Evolutionary conservation across 345 rosid genomes (phyloP).

Genomic region (Arabidopsis thaliana): DNA sequence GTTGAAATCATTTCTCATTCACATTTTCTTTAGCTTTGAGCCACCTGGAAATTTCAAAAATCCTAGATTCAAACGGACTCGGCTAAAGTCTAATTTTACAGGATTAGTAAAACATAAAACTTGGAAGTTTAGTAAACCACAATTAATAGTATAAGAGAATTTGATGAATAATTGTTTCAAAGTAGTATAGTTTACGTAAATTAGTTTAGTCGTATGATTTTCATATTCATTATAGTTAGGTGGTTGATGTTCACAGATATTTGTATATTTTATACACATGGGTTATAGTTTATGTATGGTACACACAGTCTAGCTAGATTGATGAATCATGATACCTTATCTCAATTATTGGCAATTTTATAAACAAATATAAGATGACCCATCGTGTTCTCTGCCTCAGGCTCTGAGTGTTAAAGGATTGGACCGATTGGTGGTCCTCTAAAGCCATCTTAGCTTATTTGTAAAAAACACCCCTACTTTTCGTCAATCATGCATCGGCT

Average conservation of each 20-base stretch:
- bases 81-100: background rate
- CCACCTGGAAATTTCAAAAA: background rate
- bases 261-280: background rate
- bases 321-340: background rate
- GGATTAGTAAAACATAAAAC: background rate
- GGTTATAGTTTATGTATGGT: background rate
- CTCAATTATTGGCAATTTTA: conserved; percentile 34
- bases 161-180: background rate
- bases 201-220: background rate
- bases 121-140: background rate
- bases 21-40: background rate
- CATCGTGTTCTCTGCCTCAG: background rate
- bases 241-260: background rate
- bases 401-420: background rate
- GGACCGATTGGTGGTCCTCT: conserved; percentile 17
- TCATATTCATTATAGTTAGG: conserved; percentile 31
- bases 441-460: conserved; percentile 6
- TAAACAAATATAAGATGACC: conserved; percentile 2
- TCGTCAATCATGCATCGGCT: background rate
- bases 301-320: no score
- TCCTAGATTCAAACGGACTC: background rate
- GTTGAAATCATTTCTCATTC: no score
- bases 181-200: background rate
- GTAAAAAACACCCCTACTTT: background rate
- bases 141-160: background rate